phyloP scores from a whole-genome alignment of 345 rosid species.

The Pistacia integerrima region DNA sequence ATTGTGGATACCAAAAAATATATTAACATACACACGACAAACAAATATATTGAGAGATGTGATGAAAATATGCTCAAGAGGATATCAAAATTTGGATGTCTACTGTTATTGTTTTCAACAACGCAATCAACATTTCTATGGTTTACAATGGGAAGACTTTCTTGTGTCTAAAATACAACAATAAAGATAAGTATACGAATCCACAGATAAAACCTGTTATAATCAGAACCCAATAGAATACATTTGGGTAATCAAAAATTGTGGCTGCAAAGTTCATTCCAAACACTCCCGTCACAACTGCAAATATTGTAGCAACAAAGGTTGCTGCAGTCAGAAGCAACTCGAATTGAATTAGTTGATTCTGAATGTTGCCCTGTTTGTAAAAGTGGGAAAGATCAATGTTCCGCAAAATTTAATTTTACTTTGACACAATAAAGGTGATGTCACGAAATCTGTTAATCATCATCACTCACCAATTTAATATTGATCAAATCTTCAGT shows the following conservation, averaged over 20 bases:
- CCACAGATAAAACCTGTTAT: constrained; percentile 61
- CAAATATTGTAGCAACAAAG: constrained; percentile 79
- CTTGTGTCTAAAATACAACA: constrained; percentile 78
- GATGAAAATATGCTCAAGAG: neutral
- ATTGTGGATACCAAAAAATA: too few species aligned
- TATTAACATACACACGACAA: too few species aligned
- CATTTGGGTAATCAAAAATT: constrained; percentile 60
- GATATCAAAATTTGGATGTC: neutral
- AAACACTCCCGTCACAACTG: constrained; percentile 81
- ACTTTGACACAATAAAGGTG: neutral
- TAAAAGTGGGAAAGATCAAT: constrained; percentile 14
- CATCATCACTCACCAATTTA: constrained; percentile 59
- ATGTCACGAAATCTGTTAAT: neutral
- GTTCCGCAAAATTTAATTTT: neutral
- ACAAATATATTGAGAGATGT: neutral
- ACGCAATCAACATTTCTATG: constrained; percentile 1
- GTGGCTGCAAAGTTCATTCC: constrained; percentile 86
- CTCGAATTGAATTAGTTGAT: constrained; percentile 90
- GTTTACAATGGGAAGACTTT: constrained; percentile 76
- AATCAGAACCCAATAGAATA: constrained; percentile 76
- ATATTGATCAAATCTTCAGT: constrained; percentile 96
- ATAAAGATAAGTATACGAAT: constrained; percentile 54
- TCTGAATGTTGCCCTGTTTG: constrained; percentile 87
- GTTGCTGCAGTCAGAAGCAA: constrained; percentile 95
- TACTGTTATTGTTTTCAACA: neutral